Percentiles rank a stretch among this genome's conserved stretches.
phyloP scores from a whole-genome alignment of 2,329 filamentous ascomycete genomes.

The Apiospora saccharicola region DNA sequence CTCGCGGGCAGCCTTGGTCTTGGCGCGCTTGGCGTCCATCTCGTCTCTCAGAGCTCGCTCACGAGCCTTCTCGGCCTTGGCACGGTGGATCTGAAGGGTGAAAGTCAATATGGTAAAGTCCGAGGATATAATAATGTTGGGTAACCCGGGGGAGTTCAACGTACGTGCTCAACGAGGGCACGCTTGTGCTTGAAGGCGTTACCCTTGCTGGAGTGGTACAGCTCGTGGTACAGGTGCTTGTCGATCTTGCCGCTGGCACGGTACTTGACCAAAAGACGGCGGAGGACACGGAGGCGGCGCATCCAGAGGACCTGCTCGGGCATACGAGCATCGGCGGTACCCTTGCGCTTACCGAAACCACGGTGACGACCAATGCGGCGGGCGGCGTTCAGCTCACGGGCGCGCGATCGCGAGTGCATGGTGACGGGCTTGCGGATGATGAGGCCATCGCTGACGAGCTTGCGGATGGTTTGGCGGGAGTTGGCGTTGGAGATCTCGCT shows the following conservation, averaged over 20 bases:
- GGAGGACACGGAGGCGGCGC: constrained; percentile 98
- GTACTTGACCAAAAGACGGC: constrained; percentile 99
- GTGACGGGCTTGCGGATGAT: constrained; percentile 99
- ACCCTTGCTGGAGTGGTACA: constrained; percentile 99
- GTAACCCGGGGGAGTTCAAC: constrained; percentile 51
- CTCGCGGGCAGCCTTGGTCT: constrained; percentile 99
- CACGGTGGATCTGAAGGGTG: constrained; percentile 88
- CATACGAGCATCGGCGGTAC: constrained; percentile 99
- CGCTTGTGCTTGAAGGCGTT: constrained; percentile 99
- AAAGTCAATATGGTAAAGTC: constrained; percentile 30
- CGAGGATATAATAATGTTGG: neutral
- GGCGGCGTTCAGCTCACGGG: constrained; percentile 92
- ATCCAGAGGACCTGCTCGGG: constrained; percentile 99
- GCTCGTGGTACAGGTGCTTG: constrained; percentile 99
- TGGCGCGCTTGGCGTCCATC: constrained; percentile 99
- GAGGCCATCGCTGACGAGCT: constrained; percentile 99
- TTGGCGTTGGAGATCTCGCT: constrained; percentile 99
- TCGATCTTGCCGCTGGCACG: constrained; percentile 99
- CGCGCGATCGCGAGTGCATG: constrained; percentile 98
- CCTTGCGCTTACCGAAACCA: constrained; percentile 99
- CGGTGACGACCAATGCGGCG: constrained; percentile 96
- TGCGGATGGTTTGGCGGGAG: constrained; percentile 99
- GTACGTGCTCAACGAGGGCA: constrained; percentile 99
- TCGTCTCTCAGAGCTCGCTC: constrained; percentile 97
- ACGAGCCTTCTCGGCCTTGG: constrained; percentile 99